Conservation (phyloP, 768 basidiomycete species). For the Leccinum disarticulatum region DNA sequence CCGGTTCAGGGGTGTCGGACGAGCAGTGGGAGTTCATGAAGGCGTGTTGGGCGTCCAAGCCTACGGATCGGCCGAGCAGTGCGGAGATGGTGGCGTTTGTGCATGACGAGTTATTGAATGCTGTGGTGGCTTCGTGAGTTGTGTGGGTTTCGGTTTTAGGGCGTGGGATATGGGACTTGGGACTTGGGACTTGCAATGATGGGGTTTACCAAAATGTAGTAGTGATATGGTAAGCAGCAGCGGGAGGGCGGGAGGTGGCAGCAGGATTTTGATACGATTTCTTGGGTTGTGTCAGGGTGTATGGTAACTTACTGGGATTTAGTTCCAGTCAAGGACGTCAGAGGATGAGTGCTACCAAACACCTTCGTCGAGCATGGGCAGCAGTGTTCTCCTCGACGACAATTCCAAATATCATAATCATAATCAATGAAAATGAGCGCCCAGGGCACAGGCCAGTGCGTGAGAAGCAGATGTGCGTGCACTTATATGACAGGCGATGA, state of each 20-base stretch:
- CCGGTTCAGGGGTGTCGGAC: constrained; percentile 9
- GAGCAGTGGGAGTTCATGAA: constrained; percentile 26
- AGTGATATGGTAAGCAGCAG: neutral
- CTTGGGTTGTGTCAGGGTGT: neutral
- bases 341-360: too few species aligned
- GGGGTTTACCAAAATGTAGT: neutral
- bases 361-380: too few species aligned
- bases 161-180: neutral
- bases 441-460: too few species aligned
- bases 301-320: too few species aligned
- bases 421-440: too few species aligned
- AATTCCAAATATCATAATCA: too few species aligned
- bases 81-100: constrained; percentile 28
- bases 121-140: neutral
- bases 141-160: neutral
- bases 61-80: constrained; percentile 32
- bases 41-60: constrained; percentile 29
- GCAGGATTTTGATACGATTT: neutral
- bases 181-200: neutral
- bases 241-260: neutral
- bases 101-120: constrained; percentile 15
- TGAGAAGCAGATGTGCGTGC: too few species aligned
- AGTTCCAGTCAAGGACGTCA: too few species aligned
- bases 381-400: too few species aligned
- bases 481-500: too few species aligned